Evolutionary conservation across 2,329 filamentous ascomycete genomes (phyloP), one percentile per base, ranked within the genome.

Genomic region (Arachnomyces sp.): DNA sequence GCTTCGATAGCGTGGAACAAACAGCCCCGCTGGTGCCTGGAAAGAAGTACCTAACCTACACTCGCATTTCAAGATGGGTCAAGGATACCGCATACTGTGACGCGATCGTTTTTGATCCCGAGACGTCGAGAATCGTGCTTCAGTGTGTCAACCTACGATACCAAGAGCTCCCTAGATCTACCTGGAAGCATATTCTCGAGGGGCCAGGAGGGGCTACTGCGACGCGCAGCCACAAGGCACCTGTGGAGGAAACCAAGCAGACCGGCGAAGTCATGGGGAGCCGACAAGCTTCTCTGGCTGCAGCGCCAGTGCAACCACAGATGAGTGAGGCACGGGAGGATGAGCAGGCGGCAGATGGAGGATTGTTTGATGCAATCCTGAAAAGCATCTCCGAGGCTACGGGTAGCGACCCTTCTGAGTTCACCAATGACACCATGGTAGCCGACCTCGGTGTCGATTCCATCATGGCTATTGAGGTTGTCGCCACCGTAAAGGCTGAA

Each of bases 401-500:
- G 2, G 52, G 54, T 16, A 41, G 44, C 11, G 43, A 43, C 29
- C 25, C 43, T 11, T 40, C 39, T 6, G 48, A 52, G 29, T 42
- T 57, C 11, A 41, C 44, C 13, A 48, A 52, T 14, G 40, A 46
- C 15, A 47, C 47, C 1, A 18, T 43, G 2, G 17, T 57, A 8
- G 40, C 41, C 4, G 50, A 56, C 28, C 34, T 55, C 5, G 54
- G 54, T 18, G 49, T 57, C 6, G 54, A 57, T 33, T 55, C 49
- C n/a, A 49, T 56, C 18, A 54, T 55, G 52, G 45, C 43, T 7
- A 48, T 56, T 4, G 45, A 53, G 9, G 48, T 57, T 35, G 34
- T 51, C 5, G 44, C 39, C 15, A 49, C 40, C 12, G 36, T 57
- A n/a, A 47, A 51, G 40, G n/a, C n/a, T n/a, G 31, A 43, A 3